A percentile compares a stretch with the other conserved stretches of the same genome.
These are phyloP conservation scores for Cystobasidium ongulense DNA, from an alignment of 768 basidiomycete genomes.

Conservation along the genomic window DNA sequence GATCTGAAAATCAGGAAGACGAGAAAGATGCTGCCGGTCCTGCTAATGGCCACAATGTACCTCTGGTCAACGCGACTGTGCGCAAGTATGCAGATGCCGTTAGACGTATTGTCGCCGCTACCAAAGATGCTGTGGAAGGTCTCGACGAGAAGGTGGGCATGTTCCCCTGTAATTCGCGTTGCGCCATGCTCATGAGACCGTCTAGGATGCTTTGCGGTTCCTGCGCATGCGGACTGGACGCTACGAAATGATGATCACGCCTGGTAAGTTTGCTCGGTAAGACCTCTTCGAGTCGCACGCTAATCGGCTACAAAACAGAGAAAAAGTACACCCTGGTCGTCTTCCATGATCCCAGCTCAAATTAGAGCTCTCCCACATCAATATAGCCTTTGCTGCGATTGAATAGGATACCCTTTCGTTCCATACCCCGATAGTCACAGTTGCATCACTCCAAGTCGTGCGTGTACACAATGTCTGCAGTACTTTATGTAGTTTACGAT, in stretches of 20 bases:
- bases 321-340: slow-evolving; percentile 28
- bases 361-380: not conserved
- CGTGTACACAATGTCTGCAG: not conserved
- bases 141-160: slow-evolving; percentile 44
- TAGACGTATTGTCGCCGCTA: slow-evolving; percentile 40
- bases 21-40: not conserved
- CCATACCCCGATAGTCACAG: too few relatives aligned
- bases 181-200: not conserved
- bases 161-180: not conserved
- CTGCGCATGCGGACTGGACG: slow-evolving; percentile 47
- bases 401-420: not conserved
- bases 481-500: too few relatives aligned
- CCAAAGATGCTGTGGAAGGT: slow-evolving; percentile 42
- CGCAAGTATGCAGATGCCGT: slow-evolving; percentile 31
- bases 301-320: not conserved
- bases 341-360: slow-evolving; percentile 21
- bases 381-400: not conserved
- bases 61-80: slow-evolving; percentile 32
- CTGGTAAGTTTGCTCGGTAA: slow-evolving; percentile 42
- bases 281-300: not conserved
- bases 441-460: not conserved
- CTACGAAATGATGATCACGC: slow-evolving; percentile 49
- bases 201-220: slow-evolving; percentile 46
- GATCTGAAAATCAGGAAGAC: not conserved
- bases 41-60: not conserved